Evolutionary conservation across 106 monocot genomes (phyloP).

Genomic region (Agapanthus africanus): DNA sequence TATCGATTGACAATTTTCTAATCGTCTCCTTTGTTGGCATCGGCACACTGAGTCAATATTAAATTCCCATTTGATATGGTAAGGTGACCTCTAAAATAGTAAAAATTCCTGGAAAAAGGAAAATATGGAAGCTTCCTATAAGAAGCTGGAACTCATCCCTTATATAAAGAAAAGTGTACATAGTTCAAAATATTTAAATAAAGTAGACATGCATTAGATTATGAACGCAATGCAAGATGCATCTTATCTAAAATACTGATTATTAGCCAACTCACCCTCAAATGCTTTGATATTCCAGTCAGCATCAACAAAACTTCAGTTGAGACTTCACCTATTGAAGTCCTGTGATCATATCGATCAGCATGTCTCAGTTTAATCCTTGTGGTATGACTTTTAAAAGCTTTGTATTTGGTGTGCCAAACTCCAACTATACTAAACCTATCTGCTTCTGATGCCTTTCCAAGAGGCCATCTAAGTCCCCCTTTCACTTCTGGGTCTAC

Average conservation of each 20-base stretch:
- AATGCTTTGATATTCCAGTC: slow-evolving; percentile 17
- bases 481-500: slow-evolving; percentile 61
- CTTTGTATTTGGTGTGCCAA: slow-evolving; percentile 45
- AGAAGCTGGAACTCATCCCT: neutral
- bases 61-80: neutral
- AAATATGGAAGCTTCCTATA: neutral
- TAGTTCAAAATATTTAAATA: too few relatives aligned
- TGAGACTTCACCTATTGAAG: slow-evolving; percentile 44
- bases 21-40: neutral
- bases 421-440: slow-evolving; percentile 39
- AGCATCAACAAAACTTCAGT: slow-evolving; percentile 51
- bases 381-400: slow-evolving; percentile 24
- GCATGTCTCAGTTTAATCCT: slow-evolving; percentile 41
- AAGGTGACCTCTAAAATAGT: too few relatives aligned
- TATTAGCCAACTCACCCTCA: slow-evolving; percentile 31
- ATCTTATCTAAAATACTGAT: neutral
- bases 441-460: slow-evolving; percentile 36
- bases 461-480: slow-evolving; percentile 67
- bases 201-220: too few relatives aligned
- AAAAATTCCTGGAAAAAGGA: neutral
- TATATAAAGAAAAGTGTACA: too few relatives aligned
- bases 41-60: neutral
- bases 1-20: neutral
- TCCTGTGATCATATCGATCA: slow-evolving; percentile 48
- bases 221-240: too few relatives aligned